Base-by-base conservation (phyloP, 2,329 filamentous ascomycete species). In the Cordyceps fumosorosea region DNA sequence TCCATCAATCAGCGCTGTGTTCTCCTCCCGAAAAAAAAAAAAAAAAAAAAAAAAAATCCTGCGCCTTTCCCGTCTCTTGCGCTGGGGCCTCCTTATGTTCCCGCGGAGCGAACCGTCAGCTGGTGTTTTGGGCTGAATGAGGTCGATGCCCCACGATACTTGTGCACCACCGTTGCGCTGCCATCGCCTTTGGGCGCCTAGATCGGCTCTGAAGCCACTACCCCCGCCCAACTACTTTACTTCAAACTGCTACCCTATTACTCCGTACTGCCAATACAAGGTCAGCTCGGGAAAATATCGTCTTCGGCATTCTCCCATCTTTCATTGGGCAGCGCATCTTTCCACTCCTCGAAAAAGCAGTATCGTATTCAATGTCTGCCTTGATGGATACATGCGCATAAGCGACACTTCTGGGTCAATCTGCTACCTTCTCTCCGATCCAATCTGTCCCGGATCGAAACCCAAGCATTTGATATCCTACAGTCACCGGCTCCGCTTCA, bases 31-130 rank as follows among this genome's bases (percentile, higher is more conserved):
- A 7, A 47, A 16, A 48, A 50, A 12, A 40, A 26, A 7, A 5
- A 10, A 26, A n/a, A 11, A 16, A 48, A 50, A 12, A 40, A 26
- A 7, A 5, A 10, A 26, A n/a, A 11, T n/a, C n/a, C n/a, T n/a
- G n/a, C n/a, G n/a, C 29, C 29, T 20, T 48, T 22, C 18, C 40
- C 24, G 26, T 32, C 22, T 16, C n/a, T 11, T 24, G 14, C 26
- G 55, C 44, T 26, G 29, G 42, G 54, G 14, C 42, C 55, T 48
- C 26, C 3, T 32, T 8, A 24, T 34, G 7, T 5, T 24, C 2
- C 26, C 14, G 20, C 56, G 56, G 56, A 58, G 56, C 32, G 44
- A 58, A 58, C 56, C 55, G 55, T 37, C 55, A n/a, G 44, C 26
- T 2, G 26, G 11, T 20, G 16, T 24, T 32, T 45, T 56, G 10